These are phyloP conservation scores for Rhododendron ferrugineum DNA, from an alignment of 148 eudicot species.

Conservation along the genomic window DNA sequence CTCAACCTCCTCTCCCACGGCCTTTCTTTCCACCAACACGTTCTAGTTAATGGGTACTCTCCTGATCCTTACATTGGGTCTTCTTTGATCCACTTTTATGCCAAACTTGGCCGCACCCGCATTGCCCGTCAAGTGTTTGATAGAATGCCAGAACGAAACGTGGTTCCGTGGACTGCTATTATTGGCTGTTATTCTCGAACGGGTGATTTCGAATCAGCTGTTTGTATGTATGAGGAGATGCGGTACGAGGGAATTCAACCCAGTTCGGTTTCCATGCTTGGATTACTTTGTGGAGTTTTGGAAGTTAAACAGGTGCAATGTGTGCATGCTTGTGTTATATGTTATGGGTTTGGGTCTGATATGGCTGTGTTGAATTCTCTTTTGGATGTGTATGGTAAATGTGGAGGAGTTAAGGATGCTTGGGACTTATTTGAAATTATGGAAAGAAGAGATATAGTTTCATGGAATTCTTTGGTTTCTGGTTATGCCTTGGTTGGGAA, in stretches of 20 bases:
- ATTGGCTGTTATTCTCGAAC: constrained; percentile 59
- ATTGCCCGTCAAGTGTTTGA: constrained; percentile 72
- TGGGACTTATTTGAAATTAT: constrained; percentile 53
- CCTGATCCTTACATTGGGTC: constrained; percentile 60
- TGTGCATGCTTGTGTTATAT: constrained; percentile 46
- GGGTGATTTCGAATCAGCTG: constrained; percentile 32
- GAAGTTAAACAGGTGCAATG: constrained; percentile 40
- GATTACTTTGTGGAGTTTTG: constrained; percentile 45
- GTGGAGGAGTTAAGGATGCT: constrained; percentile 53
- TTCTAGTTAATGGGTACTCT: constrained; percentile 49
- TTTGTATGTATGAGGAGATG: constrained; percentile 56
- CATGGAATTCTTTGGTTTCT: constrained; percentile 85
- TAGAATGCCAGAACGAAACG: constrained; percentile 53
- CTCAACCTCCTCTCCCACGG: constrained; percentile 52
- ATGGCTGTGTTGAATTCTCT: constrained; percentile 52
- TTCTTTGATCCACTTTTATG: constrained; percentile 64
- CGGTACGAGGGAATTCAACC: constrained; percentile 45
- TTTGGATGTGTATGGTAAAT: constrained; percentile 60
- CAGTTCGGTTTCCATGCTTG: constrained; percentile 53
- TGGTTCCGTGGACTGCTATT: constrained; percentile 78
- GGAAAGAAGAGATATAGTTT: constrained; percentile 57
- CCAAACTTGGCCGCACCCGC: constrained; percentile 32
- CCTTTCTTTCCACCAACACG: constrained; percentile 47
- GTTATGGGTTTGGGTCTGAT: constrained; percentile 41
- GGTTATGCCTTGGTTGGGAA: constrained; percentile 46